Evolutionary conservation across 148 eudicot genomes (phyloP).

Genomic region (Camellia japonica): DNA sequence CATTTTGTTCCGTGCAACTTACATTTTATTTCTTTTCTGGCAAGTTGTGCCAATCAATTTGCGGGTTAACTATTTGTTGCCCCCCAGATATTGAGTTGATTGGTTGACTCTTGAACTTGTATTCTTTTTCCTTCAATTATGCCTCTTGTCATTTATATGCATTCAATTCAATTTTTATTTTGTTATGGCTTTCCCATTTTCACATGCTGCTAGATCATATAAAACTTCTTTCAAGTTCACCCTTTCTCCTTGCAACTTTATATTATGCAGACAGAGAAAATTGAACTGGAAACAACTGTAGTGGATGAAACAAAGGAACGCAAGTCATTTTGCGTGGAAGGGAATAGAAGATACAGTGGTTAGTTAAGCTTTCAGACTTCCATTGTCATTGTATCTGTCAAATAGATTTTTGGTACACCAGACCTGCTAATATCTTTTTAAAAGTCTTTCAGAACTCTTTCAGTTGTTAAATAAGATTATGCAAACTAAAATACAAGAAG

Average conservation of each 20-base stretch:
- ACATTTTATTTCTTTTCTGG: not conserved
- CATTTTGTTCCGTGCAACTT: slow-evolving; percentile 5
- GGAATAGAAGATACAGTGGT: slow-evolving; percentile 89
- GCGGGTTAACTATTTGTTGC: not conserved
- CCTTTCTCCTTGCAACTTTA: not conserved
- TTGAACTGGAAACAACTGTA: slow-evolving; percentile 88
- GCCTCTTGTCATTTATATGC: not conserved
- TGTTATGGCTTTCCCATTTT: not conserved
- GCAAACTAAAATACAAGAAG: not conserved
- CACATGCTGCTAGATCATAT: not conserved
- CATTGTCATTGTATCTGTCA: not conserved
- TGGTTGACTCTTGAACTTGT: slow-evolving; percentile 5
- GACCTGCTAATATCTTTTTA: not conserved
- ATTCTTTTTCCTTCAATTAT: not conserved
- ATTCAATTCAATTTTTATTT: not conserved
- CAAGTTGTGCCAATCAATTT: not conserved
- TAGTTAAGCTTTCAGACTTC: slow-evolving; percentile 26
- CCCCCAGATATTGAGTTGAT: not conserved
- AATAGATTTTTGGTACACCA: not conserved
- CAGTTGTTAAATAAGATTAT: no score
- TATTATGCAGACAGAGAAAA: slow-evolving; percentile 69
- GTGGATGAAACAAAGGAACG: slow-evolving; percentile 93
- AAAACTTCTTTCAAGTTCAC: not conserved
- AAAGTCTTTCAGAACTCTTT: not conserved
- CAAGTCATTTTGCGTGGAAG: slow-evolving; percentile 85